Evolutionary conservation across 164 flowering plant species (phyloP).

Genomic region (Kalanchoe fedtschenkoi): DNA sequence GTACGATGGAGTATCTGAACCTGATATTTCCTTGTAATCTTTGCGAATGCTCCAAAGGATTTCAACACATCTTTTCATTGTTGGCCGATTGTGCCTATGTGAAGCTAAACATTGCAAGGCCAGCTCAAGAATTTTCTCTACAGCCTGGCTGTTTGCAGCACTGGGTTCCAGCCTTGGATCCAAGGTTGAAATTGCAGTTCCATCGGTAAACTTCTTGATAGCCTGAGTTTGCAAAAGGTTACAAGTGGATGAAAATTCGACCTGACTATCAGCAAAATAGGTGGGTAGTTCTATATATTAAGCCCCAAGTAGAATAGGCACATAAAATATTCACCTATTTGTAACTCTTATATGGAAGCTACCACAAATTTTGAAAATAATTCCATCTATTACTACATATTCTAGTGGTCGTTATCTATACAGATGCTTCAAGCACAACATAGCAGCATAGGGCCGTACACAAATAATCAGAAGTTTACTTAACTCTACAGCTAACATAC

Average conservation of each 20-base stretch:
- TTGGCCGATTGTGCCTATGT: constrained; percentile 51
- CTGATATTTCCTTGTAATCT: constrained; percentile 50
- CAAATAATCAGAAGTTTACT: too few relatives aligned
- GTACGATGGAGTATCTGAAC: constrained; percentile 25
- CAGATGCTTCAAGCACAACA: too few relatives aligned
- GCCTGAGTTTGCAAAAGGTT: constrained; percentile 40
- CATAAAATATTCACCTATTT: too few relatives aligned
- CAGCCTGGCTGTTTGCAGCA: constrained; percentile 30
- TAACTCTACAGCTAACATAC: too few relatives aligned
- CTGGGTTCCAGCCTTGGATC: constrained; percentile 55
- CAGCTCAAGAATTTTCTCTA: constrained; percentile 70
- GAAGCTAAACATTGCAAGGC: constrained; percentile 77
- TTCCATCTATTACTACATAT: too few relatives aligned
- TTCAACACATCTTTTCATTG: constrained; percentile 82
- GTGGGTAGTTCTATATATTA: too few relatives aligned
- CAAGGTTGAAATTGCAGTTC: constrained; percentile 45
- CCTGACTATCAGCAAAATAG: too few relatives aligned
- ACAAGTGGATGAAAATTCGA: neutral
- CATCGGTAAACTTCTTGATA: constrained; percentile 59
- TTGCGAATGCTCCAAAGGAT: constrained; percentile 84
- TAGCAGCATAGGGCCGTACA: too few relatives aligned
- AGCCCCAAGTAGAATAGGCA: too few relatives aligned
- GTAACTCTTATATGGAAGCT: too few relatives aligned
- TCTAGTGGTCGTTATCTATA: too few relatives aligned
- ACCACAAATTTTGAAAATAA: too few relatives aligned